These are phyloP conservation scores for Endotrypanum monterogeii DNA, from an alignment of 208 protist species.

Conservation along the genomic window DNA sequence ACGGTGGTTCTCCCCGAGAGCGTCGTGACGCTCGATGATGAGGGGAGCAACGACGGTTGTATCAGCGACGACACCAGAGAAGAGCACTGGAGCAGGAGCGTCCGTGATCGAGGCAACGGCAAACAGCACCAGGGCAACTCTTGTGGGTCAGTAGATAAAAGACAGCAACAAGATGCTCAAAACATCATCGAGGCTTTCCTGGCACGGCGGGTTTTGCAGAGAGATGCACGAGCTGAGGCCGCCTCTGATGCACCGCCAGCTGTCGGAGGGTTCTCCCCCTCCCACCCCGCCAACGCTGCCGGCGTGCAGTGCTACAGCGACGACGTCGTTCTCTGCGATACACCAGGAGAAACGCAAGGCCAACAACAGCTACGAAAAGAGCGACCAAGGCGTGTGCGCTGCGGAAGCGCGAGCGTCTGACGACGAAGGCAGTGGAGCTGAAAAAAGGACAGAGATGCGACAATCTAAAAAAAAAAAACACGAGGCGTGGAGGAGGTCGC, in stretches of 20 bases:
- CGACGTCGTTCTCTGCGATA: not conserved
- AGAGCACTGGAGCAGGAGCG: not conserved
- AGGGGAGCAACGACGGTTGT: not conserved
- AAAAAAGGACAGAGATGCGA: not conserved
- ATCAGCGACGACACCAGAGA: not conserved
- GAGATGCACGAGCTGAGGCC: not conserved
- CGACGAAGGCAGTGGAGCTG: not conserved
- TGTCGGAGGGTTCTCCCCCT: conserved; percentile 6
- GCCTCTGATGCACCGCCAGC: not conserved
- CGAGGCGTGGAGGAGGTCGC: not conserved
- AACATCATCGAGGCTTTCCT: conserved; percentile 26
- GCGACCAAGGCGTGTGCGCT: too few species aligned
- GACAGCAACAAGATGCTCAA: conserved; percentile 10
- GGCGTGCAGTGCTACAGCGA: not conserved
- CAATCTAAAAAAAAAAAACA: not conserved
- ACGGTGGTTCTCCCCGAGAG: not conserved
- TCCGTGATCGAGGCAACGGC: not conserved
- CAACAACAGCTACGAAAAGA: not conserved
- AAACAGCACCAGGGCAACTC: not conserved
- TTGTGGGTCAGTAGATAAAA: not conserved
- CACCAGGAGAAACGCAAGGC: not conserved
- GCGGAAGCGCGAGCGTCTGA: not conserved
- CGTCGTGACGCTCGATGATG: not conserved
- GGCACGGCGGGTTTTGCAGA: conserved; percentile 22
- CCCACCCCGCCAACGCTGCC: conserved; percentile 16